These are phyloP conservation scores for Aspergillus bridgeri DNA, from an alignment of 495 filamentous ascomycete species.

Conservation along the genomic window DNA sequence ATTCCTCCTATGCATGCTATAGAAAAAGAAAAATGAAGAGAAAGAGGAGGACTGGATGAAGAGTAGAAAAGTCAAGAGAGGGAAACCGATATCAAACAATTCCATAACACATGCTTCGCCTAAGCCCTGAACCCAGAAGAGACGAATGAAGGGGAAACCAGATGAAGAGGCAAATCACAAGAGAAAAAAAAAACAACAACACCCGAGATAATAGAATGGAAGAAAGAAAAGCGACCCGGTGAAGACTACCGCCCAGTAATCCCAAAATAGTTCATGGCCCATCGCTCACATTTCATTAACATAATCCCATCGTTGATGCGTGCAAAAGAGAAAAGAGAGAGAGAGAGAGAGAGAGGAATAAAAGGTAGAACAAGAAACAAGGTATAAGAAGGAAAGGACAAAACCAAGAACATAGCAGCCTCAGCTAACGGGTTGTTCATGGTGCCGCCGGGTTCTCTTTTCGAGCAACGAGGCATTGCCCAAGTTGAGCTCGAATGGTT, in stretches of 20 bases:
- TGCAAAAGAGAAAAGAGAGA: constrained; percentile 1
- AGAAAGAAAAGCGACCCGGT: background rate
- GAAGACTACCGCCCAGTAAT: constrained; percentile 5
- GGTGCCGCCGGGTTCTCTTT: constrained; percentile 54
- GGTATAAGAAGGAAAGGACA: background rate
- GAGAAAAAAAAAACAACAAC: constrained; percentile 3
- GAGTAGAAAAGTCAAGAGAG: constrained; percentile 8
- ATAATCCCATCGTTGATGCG: background rate
- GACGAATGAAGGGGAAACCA: constrained; percentile 11
- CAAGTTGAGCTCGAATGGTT: constrained; percentile 84
- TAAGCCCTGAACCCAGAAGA: constrained; percentile 12
- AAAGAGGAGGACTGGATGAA: constrained; percentile 1
- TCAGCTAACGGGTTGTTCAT: constrained; percentile 32
- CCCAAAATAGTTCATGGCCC: constrained; percentile 8
- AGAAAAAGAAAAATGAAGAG: constrained; percentile 5
- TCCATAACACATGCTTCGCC: constrained; percentile 16
- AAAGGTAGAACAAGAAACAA: background rate
- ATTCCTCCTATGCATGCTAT: constrained; percentile 1
- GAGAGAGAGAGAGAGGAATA: too few species aligned
- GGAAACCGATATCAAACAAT: constrained; percentile 3
- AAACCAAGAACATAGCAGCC: background rate
- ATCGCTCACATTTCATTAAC: constrained; percentile 8
- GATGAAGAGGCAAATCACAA: constrained; percentile 6
- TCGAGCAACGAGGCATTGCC: constrained; percentile 87
- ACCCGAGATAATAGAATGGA: constrained; percentile 7